These are phyloP conservation scores for Arthroderma sp. DNA, from an alignment of 2,329 filamentous ascomycete species.

Conservation along the genomic window DNA sequence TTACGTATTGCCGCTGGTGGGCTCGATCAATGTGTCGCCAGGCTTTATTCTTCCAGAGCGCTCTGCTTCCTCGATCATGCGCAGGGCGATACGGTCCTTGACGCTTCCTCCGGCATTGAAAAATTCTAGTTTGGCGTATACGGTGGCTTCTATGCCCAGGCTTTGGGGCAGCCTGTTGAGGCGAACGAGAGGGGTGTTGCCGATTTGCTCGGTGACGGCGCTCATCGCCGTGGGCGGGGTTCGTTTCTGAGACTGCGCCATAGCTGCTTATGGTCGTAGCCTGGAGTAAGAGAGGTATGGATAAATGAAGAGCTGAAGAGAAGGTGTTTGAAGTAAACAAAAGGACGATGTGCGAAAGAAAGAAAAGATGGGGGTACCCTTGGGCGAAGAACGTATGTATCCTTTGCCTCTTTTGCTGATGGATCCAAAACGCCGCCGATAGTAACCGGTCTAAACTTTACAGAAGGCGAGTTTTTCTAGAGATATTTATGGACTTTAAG, in stretches of 20 bases:
- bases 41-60: conserved; percentile 86
- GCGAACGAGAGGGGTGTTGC: conserved; percentile 87
- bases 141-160: conserved; percentile 73
- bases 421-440: not conserved
- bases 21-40: conserved; percentile 93
- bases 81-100: conserved; percentile 87
- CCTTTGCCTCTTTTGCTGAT: conserved; percentile 1
- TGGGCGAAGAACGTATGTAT: not conserved
- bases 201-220: conserved; percentile 76
- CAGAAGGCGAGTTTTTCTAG: not conserved
- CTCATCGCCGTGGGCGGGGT: conserved; percentile 45
- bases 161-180: conserved; percentile 88
- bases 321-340: not conserved
- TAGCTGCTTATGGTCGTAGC: not conserved
- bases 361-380: not conserved
- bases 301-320: not conserved
- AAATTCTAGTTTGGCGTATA: conserved; percentile 83
- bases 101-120: conserved; percentile 92
- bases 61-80: conserved; percentile 97
- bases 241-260: conserved; percentile 8
- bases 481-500: not conserved
- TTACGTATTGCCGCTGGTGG: conserved; percentile 86
- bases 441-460: conserved; percentile 4
- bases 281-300: not conserved
- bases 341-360: not conserved